Evolutionary conservation across 495 filamentous ascomycete genomes (phyloP).

Genomic region (Physcia stellaris): DNA sequence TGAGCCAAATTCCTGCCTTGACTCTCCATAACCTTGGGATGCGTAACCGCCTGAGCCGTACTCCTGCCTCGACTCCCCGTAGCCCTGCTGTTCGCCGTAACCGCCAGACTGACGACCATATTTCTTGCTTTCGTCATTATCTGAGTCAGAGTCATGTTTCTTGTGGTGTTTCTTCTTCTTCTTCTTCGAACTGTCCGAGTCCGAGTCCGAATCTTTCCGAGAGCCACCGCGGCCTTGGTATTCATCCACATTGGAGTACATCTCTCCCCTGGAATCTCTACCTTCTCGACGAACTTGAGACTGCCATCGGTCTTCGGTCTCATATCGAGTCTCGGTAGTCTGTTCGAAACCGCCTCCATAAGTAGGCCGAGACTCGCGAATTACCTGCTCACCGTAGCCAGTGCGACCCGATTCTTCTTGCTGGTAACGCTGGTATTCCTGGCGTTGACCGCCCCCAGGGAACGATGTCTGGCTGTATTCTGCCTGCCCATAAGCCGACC

Average conservation of each 20-base stretch:
- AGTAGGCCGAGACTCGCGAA: conserved; percentile 9
- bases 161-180: conserved; percentile 12
- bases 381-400: conserved; percentile 12
- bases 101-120: neutral
- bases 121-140: neutral
- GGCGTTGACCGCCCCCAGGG: conserved; percentile 20
- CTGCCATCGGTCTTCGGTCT: conserved; percentile 10
- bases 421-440: conserved; percentile 26
- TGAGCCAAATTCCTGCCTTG: neutral
- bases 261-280: conserved; percentile 3
- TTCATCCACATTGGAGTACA: conserved; percentile 6
- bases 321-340: conserved; percentile 12
- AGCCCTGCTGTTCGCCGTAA: neutral
- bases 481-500: conserved; percentile 24
- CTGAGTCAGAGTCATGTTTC: conserved; percentile 2
- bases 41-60: neutral
- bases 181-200: conserved; percentile 5
- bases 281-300: conserved; percentile 12
- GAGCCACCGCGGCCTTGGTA: conserved; percentile 4
- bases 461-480: conserved; percentile 23
- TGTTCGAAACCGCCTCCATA: conserved; percentile 15
- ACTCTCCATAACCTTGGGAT: neutral
- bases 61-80: conserved; percentile 3
- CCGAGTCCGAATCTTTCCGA: neutral
- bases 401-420: conserved; percentile 13